Evolutionary conservation across 495 filamentous ascomycete species (phyloP), one percentile per base, ranked within the genome.

Genomic region (Stereocaulon alpinum): DNA sequence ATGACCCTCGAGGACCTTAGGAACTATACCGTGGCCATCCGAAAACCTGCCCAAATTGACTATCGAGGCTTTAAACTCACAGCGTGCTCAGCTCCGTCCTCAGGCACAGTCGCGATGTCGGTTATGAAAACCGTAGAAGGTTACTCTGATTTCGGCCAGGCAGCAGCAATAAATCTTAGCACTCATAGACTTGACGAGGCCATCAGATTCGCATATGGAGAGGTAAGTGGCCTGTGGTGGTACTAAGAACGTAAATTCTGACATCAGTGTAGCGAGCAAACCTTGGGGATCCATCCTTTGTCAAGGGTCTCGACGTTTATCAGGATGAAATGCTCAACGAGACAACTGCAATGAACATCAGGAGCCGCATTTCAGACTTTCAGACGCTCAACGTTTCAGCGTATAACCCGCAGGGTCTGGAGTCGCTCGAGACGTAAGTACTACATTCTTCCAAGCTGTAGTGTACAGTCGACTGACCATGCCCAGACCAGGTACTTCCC

Each of bases 101-200:
- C 84, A 62, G 91, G 91, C 0, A 76, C 79, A 34, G 85, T 95
- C 0, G 82, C 80, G 11, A 70, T 92, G 56, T 83, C 79, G 58
- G 80, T 86, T 5, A 71, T 96, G 63, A 95, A 93, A 64, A 88
- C 84, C 14, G 72, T 94, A 62, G 82, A 87, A 63, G 85, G 87
- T 0, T 96, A 88, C 64, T 65, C 76, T 6, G 74, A 69, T 6
- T 76, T 88, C 55, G 84, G 82, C 27, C 61, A 72, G 30, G 70
- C 77, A 27, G 64, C 74, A 12, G 74, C 69, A 20, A 61, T 84
- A 12, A 83, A 87, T 56, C 58, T 84, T 1, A 91, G 82, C 20
- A 85, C 84, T 2, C 91, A 96, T 72, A 80, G 89, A 4, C 76
- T 95, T 55, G 83, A 89, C 60, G 91, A 96, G 72, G 86, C 87